Evolutionary conservation across 2,329 filamentous ascomycete species (phyloP), one percentile per base, ranked within the genome.

Genomic region (Dryadomyces quercivorus): DNA sequence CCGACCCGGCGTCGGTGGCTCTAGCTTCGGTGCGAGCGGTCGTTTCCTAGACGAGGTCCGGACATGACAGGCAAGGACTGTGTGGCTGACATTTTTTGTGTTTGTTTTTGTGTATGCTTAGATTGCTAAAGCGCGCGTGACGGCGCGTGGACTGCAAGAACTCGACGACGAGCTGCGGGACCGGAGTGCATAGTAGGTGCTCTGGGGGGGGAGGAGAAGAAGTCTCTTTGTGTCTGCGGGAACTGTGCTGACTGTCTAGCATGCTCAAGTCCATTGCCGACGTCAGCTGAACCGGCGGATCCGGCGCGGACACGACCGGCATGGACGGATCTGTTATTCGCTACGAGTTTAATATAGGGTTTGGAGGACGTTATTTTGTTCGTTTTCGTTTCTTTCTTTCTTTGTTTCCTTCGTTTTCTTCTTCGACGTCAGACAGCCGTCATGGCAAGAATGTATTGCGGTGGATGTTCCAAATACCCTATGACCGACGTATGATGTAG

Each of bases 1-100:
- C 66, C 63, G 81, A 84, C 66, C 72, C 79, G 72, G 80, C 80
- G 68, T 84, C 81, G 65, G 72, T 75, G 66, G 81, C 81, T 69
- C 74, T 84, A 70, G 80, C 81, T 72, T 80, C 77, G 80, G 81
- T 85, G 77, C 75, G 81, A 72, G 64, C 43, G 21, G 51, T 26
- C 21, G 45, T 58, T 58, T 58, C 58, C 16, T 46, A 38, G 20
- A 31, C 5, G 10, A 26, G 40, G 51, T 50, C 36, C 36, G 36
- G 36, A 40, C 36, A 31, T 31, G 26, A 31, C 26, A 31, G 26
- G 26, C 26, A 31, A 31, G 26, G 26, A 31, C 26, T 31, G 26
- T 31, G 26, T 31, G 26, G 26, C 26, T 31, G 26, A 31, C 26
- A 31, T 5, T 5, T 5, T 5, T 31, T 8, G 21, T 54, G 53